A percentile compares a stretch with the other conserved stretches of the same genome.
Evolutionary conservation across 2,329 filamentous ascomycete genomes (phyloP).

Genomic region (Tolypocladium paradoxum): DNA sequence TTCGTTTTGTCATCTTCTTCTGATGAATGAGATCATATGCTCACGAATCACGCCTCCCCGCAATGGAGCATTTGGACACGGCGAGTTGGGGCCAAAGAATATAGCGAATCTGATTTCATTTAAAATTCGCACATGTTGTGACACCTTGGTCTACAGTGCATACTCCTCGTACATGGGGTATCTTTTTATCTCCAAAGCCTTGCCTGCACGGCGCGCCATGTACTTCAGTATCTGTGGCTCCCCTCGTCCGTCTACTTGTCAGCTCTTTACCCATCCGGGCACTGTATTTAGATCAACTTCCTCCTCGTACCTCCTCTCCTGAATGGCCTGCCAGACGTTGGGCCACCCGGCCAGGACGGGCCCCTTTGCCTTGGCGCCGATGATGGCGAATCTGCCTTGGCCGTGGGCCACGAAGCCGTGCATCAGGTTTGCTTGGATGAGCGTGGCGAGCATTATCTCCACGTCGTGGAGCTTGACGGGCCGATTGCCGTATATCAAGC

Average conservation of each 20-base stretch:
- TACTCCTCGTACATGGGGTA: neutral
- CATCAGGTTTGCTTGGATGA: constrained; percentile 72
- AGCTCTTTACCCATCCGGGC: constrained; percentile 61
- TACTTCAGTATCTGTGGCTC: neutral
- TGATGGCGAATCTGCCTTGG: constrained; percentile 68
- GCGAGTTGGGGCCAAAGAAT: neutral
- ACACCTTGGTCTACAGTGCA: neutral
- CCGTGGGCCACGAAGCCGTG: constrained; percentile 76
- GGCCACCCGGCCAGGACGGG: constrained; percentile 67
- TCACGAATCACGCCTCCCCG: constrained; percentile 2
- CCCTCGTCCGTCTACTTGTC: neutral
- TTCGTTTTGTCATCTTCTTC: neutral
- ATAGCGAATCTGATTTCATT: neutral
- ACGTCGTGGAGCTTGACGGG: constrained; percentile 51
- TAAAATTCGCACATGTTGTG: neutral
- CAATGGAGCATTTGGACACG: neutral
- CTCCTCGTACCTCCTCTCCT: constrained; percentile 46
- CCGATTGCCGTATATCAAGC: constrained; percentile 53
- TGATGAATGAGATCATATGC: constrained; percentile 1
- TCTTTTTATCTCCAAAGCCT: neutral
- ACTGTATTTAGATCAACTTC: constrained; percentile 53
- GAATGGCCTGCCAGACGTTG: constrained; percentile 57
- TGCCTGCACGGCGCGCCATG: neutral
- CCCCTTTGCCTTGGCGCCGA: constrained; percentile 59
- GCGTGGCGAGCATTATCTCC: constrained; percentile 65